Evolutionary conservation across 1,284 basidiomycete species (phyloP).

Genomic region (Microbotryomycetes sp.): DNA sequence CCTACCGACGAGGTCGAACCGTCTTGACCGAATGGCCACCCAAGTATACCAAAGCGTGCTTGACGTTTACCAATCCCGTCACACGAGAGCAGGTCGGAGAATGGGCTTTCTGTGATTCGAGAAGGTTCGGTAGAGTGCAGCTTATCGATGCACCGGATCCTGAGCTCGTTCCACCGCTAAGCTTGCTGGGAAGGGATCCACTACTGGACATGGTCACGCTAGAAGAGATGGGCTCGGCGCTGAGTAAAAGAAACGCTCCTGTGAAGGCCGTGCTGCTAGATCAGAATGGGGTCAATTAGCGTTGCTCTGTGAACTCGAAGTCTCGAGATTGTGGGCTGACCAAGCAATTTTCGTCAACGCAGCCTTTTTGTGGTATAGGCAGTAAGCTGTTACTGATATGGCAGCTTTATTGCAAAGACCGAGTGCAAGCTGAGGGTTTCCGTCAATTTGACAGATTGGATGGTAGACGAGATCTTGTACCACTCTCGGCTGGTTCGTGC

Average conservation of each 20-base stretch:
- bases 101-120: slow-evolving; percentile 61
- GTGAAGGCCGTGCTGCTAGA: slow-evolving; percentile 73
- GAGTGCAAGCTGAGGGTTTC: too few relatives aligned
- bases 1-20: slow-evolving; percentile 57
- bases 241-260: slow-evolving; percentile 59
- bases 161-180: slow-evolving; percentile 55
- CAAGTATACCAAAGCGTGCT: slow-evolving; percentile 58
- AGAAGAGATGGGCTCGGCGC: slow-evolving; percentile 51
- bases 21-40: slow-evolving; percentile 64
- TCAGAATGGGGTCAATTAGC: slow-evolving; percentile 45
- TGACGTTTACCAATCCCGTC: slow-evolving; percentile 9
- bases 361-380: slow-evolving; percentile 6
- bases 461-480: slow-evolving; percentile 67
- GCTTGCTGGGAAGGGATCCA: slow-evolving; percentile 69
- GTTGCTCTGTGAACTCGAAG: too few relatives aligned
- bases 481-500: slow-evolving; percentile 53
- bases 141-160: slow-evolving; percentile 45
- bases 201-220: slow-evolving; percentile 63
- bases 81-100: slow-evolving; percentile 34
- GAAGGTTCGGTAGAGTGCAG: slow-evolving; percentile 54
- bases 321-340: too few relatives aligned
- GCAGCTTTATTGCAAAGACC: slow-evolving; percentile 1
- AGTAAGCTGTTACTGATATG: not conserved
- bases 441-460: slow-evolving; percentile 19
- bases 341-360: slow-evolving; percentile 33